Percentiles rank a stretch among this genome's conserved stretches.
Conservation (phyloP, 257 asterid genomes). For the Capsicum baccatum region DNA sequence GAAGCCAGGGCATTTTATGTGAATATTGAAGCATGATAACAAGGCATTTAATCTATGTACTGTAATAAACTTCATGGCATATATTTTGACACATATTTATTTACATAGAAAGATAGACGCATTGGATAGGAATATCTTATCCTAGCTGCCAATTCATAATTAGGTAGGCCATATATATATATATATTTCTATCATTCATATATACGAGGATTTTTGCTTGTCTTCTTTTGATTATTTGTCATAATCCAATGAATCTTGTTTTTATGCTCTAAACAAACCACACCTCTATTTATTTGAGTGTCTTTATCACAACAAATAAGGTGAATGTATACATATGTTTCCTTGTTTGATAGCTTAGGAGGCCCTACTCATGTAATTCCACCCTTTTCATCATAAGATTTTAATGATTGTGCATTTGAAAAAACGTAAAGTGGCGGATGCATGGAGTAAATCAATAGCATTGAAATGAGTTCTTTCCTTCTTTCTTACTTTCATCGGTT, state of each 20-base stretch:
- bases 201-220: not conserved
- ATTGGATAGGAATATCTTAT: not conserved
- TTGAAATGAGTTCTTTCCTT: too few species aligned
- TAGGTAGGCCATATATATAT: not conserved
- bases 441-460: not conserved
- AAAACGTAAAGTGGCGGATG: not conserved
- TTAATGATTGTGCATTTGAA: not conserved
- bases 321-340: slow-evolving; percentile 16
- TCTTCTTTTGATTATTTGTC: not conserved
- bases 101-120: not conserved
- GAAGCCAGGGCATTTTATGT: not conserved
- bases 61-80: not conserved
- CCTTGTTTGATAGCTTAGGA: not conserved
- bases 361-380: not conserved
- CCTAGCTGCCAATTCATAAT: not conserved
- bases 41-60: not conserved
- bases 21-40: not conserved
- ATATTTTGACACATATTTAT: not conserved
- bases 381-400: not conserved
- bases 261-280: not conserved
- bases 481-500: too few species aligned
- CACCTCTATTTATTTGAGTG: not conserved
- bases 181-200: too few species aligned
- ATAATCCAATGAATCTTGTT: not conserved
- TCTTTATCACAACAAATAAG: not conserved